Percentiles rank a stretch among this genome's conserved stretches.
Conservation (phyloP, 495 filamentous ascomycete species). For the Apodospora peruviana region DNA sequence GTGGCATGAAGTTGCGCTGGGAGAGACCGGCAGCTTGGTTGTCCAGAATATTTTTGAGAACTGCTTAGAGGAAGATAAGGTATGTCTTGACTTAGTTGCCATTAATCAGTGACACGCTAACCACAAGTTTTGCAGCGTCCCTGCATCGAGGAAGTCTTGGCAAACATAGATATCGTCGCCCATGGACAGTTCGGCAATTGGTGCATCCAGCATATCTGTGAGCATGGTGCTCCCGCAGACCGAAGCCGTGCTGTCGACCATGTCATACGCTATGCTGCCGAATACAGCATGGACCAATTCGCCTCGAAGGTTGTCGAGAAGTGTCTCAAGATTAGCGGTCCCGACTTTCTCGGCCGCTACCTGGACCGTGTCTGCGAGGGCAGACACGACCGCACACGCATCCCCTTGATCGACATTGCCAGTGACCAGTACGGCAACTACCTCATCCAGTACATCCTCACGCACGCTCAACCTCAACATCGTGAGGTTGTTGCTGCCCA, state of each 20-base stretch:
- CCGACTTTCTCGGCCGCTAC: constrained; percentile 87
- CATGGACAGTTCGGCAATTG: constrained; percentile 99
- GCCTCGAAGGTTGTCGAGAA: constrained; percentile 99
- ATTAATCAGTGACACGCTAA: constrained; percentile 7
- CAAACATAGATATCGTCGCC: constrained; percentile 88
- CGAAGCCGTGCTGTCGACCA: constrained; percentile 92
- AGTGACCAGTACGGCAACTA: constrained; percentile 99
- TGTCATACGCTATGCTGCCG: constrained; percentile 82
- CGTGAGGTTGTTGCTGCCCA: constrained; percentile 89
- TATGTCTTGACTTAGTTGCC: constrained; percentile 27
- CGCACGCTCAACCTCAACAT: constrained; percentile 77
- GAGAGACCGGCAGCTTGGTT: constrained; percentile 94
- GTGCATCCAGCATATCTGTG: constrained; percentile 99
- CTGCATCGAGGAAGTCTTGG: constrained; percentile 92
- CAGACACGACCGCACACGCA: constrained; percentile 83
- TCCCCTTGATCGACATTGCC: constrained; percentile 95
- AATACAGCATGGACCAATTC: constrained; percentile 99
- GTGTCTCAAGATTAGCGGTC: constrained; percentile 91
- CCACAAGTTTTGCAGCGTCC: constrained; percentile 62
- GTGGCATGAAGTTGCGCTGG: constrained; percentile 97
- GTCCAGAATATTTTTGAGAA: constrained; percentile 99
- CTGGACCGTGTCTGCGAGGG: constrained; percentile 91
- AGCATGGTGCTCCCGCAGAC: constrained; percentile 88
- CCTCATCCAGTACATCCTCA: constrained; percentile 92
- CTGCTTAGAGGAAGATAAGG: constrained; percentile 97